These are phyloP conservation scores for Choanephora cucurbitarum DNA, from an alignment of 371 early-diverging fungal genomes.

Conservation along the genomic window DNA sequence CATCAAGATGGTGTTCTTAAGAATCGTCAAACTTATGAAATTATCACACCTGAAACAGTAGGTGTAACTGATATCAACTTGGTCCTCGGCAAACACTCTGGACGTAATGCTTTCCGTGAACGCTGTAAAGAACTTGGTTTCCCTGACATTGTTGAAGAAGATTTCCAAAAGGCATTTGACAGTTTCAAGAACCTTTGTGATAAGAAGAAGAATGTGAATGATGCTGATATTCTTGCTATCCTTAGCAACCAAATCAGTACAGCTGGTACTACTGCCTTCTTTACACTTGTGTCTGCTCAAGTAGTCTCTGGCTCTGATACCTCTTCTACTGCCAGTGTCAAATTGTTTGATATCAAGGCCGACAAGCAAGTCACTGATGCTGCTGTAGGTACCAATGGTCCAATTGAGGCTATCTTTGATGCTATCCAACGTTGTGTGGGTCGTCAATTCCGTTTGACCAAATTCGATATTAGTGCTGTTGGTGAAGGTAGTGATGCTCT, in stretches of 20 bases:
- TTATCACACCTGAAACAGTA: constrained; percentile 89
- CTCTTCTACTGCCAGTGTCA: constrained; percentile 80
- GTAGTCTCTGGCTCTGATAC: constrained; percentile 72
- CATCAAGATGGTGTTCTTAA: constrained; percentile 98
- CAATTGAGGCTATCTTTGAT: constrained; percentile 83
- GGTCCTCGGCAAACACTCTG: constrained; percentile 95
- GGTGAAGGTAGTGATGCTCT: constrained; percentile 85
- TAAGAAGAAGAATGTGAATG: constrained; percentile 87
- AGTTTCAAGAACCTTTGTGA: constrained; percentile 92
- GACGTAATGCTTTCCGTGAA: constrained; percentile 89
- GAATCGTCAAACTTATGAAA: constrained; percentile 93
- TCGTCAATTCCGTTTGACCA: constrained; percentile 60
- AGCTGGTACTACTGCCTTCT: constrained; percentile 35
- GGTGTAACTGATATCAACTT: constrained; percentile 84
- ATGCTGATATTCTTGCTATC: constrained; percentile 87
- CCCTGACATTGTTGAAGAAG: constrained; percentile 57
- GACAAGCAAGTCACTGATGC: constrained; percentile 63
- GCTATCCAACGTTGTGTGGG: constrained; percentile 81
- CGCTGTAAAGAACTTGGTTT: constrained; percentile 84
- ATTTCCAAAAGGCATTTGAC: constrained; percentile 80
- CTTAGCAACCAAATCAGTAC: constrained; percentile 67
- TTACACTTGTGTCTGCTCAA: constrained; percentile 66
- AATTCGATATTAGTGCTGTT: constrained; percentile 85
- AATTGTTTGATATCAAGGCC: constrained; percentile 46
- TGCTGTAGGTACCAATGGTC: constrained; percentile 77